Percentiles rank a stretch among this genome's conserved stretches.
These are phyloP conservation scores for Tetracladium maxilliforme DNA, from an alignment of 2,329 filamentous ascomycete genomes.

Conservation along the genomic window DNA sequence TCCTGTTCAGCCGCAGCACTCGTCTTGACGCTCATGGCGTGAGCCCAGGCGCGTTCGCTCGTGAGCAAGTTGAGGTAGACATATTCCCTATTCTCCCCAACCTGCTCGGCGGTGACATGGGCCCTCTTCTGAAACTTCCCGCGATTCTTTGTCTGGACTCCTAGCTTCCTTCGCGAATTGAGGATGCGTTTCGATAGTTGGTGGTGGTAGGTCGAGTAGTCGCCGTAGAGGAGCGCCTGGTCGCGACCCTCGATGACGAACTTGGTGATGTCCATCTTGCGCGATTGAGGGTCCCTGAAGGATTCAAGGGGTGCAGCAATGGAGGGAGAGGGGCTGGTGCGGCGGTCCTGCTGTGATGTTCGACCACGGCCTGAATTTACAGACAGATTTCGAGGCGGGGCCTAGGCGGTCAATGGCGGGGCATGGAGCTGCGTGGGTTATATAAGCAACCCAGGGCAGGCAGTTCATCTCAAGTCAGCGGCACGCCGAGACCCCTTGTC, in stretches of 20 bases:
- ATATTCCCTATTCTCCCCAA: slow-evolving; percentile 65
- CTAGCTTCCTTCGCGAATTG: slow-evolving; percentile 72
- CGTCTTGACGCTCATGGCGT: slow-evolving; percentile 90
- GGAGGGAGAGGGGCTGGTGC: too few species aligned
- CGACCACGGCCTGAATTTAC: too few species aligned
- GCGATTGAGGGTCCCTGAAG: too few species aligned
- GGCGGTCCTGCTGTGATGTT: too few species aligned
- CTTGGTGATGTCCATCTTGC: slow-evolving; percentile 93
- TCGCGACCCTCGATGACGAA: slow-evolving; percentile 70
- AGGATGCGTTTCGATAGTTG: slow-evolving; percentile 71
- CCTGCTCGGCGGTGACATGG: slow-evolving; percentile 57
- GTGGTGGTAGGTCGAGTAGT: slow-evolving; percentile 73
- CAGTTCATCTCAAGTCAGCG: too few species aligned
- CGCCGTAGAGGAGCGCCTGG: slow-evolving; percentile 72
- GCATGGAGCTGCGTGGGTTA: too few species aligned
- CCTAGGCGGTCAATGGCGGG: too few species aligned
- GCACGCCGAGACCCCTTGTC: too few species aligned
- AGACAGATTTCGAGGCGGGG: too few species aligned
- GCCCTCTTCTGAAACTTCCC: slow-evolving; percentile 68
- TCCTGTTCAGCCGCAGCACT: slow-evolving; percentile 66
- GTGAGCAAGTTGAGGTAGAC: slow-evolving; percentile 68
- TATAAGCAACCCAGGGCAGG: too few species aligned
- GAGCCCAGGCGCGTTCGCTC: slow-evolving; percentile 84
- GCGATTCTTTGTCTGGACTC: slow-evolving; percentile 69
- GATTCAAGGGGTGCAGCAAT: too few species aligned